These are phyloP conservation scores for Passalora sequoiae DNA, from an alignment of 2,329 filamentous ascomycete genomes.

Conservation along the genomic window DNA sequence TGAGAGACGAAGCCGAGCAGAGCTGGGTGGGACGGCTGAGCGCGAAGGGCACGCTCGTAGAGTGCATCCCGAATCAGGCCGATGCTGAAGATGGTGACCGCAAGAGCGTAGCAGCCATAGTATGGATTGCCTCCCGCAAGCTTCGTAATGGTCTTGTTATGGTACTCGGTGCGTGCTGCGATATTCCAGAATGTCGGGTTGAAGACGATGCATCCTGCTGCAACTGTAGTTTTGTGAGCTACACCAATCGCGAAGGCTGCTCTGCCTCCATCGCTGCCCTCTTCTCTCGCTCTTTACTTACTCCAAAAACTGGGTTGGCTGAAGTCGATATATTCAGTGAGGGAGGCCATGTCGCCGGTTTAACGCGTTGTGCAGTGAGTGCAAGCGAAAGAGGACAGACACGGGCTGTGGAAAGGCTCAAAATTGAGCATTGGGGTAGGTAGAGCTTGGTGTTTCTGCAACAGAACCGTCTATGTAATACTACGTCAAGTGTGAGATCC, in stretches of 20 bases:
- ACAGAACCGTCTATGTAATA: too few relatives aligned
- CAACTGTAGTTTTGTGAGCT: slow-evolving; percentile 15
- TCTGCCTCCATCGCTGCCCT: neutral
- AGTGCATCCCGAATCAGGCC: slow-evolving; percentile 75
- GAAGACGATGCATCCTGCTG: slow-evolving; percentile 68
- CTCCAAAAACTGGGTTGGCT: slow-evolving; percentile 46
- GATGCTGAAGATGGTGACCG: slow-evolving; percentile 81
- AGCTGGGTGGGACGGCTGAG: slow-evolving; percentile 68
- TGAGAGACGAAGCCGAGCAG: slow-evolving; percentile 58
- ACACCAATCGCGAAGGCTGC: too few relatives aligned
- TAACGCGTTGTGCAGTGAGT: neutral
- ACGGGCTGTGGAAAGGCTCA: too few relatives aligned
- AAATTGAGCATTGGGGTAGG: neutral
- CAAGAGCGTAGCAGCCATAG: slow-evolving; percentile 83
- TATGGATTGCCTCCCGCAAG: slow-evolving; percentile 74
- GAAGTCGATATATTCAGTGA: slow-evolving; percentile 37
- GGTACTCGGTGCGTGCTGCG: slow-evolving; percentile 83
- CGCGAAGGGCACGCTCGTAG: slow-evolving; percentile 76
- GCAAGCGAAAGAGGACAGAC: too few relatives aligned
- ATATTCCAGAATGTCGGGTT: slow-evolving; percentile 99
- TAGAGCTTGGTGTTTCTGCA: neutral
- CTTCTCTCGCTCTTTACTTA: slow-evolving; percentile 36
- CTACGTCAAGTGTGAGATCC: too few relatives aligned
- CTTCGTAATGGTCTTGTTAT: slow-evolving; percentile 80
- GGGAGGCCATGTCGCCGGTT: slow-evolving; percentile 32